Conservation (phyloP, 495 filamentous ascomycete genomes). For the Podospora bellae-mahoneyi region DNA sequence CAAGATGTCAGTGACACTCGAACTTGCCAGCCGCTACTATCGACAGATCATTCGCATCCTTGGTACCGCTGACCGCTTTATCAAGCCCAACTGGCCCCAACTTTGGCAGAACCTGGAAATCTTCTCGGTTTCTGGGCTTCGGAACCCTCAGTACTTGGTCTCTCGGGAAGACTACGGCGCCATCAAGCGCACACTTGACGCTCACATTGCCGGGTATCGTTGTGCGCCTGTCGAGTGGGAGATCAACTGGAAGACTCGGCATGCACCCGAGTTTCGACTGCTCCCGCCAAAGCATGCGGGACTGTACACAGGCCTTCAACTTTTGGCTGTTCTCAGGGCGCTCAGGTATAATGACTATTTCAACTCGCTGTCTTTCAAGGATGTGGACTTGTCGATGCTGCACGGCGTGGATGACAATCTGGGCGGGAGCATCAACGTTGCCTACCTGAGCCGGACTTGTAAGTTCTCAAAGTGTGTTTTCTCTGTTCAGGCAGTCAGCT, state of each 20-base stretch:
- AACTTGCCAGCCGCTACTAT: constrained; percentile 75
- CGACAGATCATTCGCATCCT: constrained; percentile 73
- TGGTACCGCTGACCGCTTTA: constrained; percentile 66
- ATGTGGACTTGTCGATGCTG: constrained; percentile 57
- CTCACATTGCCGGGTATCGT: constrained; percentile 76
- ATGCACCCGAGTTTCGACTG: constrained; percentile 81
- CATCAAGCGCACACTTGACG: constrained; percentile 78
- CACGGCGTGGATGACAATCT: constrained; percentile 34
- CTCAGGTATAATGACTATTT: constrained; percentile 92
- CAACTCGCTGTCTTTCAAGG: constrained; percentile 75
- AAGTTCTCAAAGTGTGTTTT: constrained; percentile 6
- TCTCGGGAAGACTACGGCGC: constrained; percentile 72
- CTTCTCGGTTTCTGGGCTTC: constrained; percentile 60
- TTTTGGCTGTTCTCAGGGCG: constrained; percentile 81
- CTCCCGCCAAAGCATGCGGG: constrained; percentile 58
- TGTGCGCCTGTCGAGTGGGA: constrained; percentile 74
- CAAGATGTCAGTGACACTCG: constrained; percentile 57
- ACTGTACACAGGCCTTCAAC: constrained; percentile 67
- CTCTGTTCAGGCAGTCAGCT: constrained; percentile 5
- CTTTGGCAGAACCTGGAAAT: constrained; percentile 64
- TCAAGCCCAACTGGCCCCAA: constrained; percentile 81
- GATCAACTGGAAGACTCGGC: constrained; percentile 71
- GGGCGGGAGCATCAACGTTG: constrained; percentile 26
- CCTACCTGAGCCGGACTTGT: constrained; percentile 34
- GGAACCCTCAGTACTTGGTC: constrained; percentile 46